Evolutionary conservation across 768 basidiomycete species (phyloP).

Genomic region (Sutorius australiensis): DNA sequence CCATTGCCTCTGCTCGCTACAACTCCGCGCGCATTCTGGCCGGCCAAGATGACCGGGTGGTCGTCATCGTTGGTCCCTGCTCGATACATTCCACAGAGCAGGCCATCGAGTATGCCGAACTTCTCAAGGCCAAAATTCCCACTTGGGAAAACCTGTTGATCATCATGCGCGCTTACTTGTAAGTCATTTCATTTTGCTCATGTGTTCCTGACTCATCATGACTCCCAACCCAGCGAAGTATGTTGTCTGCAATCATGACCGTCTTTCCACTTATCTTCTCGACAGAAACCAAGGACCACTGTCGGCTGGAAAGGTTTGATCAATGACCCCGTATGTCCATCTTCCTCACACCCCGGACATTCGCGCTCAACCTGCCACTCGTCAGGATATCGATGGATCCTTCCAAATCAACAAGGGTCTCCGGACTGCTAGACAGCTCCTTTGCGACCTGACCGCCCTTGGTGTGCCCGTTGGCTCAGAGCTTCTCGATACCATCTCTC

Average conservation of each 20-base stretch:
- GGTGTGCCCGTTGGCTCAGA: conserved; percentile 95
- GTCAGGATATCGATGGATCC: conserved; percentile 79
- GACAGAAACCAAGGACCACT: conserved; percentile 91
- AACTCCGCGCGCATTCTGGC: conserved; percentile 74
- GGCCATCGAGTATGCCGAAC: conserved; percentile 77
- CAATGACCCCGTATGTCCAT: conserved; percentile 66
- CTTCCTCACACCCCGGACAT: accelerated
- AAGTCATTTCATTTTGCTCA: conserved; percentile 34
- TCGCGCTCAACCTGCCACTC: neutral
- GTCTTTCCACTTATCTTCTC: conserved; percentile 8
- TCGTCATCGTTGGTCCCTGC: conserved; percentile 95
- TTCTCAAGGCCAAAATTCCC: conserved; percentile 63
- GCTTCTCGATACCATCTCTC: conserved; percentile 80
- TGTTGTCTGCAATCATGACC: neutral
- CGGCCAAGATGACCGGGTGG: conserved; percentile 78
- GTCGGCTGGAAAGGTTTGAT: conserved; percentile 97
- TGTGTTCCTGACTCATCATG: conserved; percentile 34
- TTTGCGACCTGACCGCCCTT: conserved; percentile 84
- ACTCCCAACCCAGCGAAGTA: conserved; percentile 37
- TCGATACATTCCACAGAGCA: conserved; percentile 89
- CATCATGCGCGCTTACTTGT: conserved; percentile 98
- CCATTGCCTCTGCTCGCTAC: conserved; percentile 78
- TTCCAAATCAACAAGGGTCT: conserved; percentile 98
- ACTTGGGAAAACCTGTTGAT: conserved; percentile 77
- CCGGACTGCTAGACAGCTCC: conserved; percentile 78